phyloP scores from a whole-genome alignment of 441 rosid genomes.

The Euphorbia celastroides region DNA sequence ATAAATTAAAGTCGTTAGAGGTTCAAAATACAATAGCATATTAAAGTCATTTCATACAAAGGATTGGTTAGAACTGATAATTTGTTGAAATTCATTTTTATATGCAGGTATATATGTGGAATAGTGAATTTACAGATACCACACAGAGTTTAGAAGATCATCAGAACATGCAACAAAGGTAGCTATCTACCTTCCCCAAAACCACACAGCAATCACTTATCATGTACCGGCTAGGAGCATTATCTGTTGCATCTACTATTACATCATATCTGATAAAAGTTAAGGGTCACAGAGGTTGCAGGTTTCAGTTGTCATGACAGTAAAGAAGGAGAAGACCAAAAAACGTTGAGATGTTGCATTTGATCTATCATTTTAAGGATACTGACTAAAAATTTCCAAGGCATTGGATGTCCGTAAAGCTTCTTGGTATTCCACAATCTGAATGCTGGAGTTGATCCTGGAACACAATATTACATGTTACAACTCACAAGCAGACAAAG shows the following conservation, averaged over 20 bases:
- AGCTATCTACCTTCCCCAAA: conserved; percentile 65
- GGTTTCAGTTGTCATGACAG: conserved; percentile 5
- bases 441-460: conserved; percentile 78
- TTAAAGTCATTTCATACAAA: background rate
- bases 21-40: background rate
- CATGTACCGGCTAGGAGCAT: conserved; percentile 97
- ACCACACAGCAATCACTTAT: conserved; percentile 94
- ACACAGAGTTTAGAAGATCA: too few relatives aligned
- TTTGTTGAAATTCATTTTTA: too few relatives aligned
- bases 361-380: conserved; percentile 38
- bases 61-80: background rate
- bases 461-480: conserved; percentile 2
- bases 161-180: background rate
- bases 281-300: conserved; percentile 32
- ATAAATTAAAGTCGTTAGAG: conserved; percentile 17
- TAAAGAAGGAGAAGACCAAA: background rate
- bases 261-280: conserved; percentile 60
- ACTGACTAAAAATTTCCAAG: conserved; percentile 81
- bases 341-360: background rate
- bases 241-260: conserved; percentile 89
- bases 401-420: conserved; percentile 88
- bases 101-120: too few relatives aligned
- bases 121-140: too few relatives aligned
- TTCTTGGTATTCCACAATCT: conserved; percentile 68
- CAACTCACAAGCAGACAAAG: conserved; percentile 12